Conservation (phyloP, 108 stramenopile species). For the Aurantiochytrium sp. region DNA sequence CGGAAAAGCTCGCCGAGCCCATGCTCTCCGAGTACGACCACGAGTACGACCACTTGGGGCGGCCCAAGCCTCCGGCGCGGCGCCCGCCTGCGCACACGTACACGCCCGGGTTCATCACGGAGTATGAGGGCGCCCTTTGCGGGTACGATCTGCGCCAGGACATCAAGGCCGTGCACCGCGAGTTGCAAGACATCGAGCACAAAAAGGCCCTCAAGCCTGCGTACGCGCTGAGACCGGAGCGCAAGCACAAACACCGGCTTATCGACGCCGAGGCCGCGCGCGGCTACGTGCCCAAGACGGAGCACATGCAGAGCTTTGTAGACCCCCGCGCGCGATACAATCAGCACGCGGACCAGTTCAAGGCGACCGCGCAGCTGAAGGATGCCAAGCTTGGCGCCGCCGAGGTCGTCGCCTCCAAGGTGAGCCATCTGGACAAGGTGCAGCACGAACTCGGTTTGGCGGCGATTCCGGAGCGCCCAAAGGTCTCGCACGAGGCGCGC, state of each 20-base stretch:
- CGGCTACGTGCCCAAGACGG: neutral
- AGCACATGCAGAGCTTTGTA: neutral
- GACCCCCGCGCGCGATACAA: neutral
- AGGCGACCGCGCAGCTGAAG: neutral
- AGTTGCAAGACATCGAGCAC: neutral
- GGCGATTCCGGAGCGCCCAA: neutral
- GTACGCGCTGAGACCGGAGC: neutral
- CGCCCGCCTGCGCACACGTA: neutral
- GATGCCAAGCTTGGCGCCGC: neutral
- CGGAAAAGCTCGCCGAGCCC: neutral
- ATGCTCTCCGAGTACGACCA: neutral
- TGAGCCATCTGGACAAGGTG: neutral
- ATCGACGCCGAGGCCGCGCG: neutral
- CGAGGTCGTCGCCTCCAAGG: neutral
- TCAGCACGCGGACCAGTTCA: neutral
- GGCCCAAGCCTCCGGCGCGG: neutral
- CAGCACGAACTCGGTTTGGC: neutral
- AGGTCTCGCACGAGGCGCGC: neutral
- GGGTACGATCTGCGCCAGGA: neutral
- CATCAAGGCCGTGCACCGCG: neutral
- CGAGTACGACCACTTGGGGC: neutral
- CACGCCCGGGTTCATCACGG: neutral
- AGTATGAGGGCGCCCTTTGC: constrained; percentile 17
- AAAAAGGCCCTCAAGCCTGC: neutral
- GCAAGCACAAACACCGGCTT: neutral